phyloP scores from a whole-genome alignment of 371 early-diverging fungal species.

The Ordospora colligata region DNA sequence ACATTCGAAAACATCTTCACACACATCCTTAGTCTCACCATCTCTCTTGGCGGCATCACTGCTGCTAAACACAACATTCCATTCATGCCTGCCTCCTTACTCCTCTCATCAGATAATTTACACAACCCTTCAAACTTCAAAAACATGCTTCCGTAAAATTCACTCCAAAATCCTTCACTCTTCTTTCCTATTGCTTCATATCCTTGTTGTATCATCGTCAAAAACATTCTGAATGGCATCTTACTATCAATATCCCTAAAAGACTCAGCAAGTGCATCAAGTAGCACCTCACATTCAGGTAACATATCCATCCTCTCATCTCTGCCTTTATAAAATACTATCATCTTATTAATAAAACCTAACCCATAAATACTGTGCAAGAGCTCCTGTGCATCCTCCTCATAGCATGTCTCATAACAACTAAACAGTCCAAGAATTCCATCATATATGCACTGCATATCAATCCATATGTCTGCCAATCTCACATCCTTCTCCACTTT shows the following conservation, averaged over 20 bases:
- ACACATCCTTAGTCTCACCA: not conserved
- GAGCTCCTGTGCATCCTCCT: slow-evolving; percentile 2
- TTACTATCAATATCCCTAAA: not conserved
- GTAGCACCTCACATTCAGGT: not conserved
- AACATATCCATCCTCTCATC: not conserved
- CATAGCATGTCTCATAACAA: slow-evolving; percentile 1
- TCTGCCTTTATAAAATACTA: not conserved
- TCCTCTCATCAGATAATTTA: not conserved
- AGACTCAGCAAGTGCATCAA: slow-evolving; percentile 14
- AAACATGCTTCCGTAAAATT: not conserved
- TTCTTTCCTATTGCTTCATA: not conserved
- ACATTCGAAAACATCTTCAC: not conserved
- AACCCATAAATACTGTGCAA: slow-evolving; percentile 14
- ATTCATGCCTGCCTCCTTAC: not conserved
- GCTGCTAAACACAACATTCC: not conserved
- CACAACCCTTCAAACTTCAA: not conserved
- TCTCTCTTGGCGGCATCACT: not conserved
- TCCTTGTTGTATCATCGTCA: not conserved
- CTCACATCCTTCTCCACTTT: not conserved
- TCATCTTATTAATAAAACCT: not conserved
- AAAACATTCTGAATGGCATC: slow-evolving; percentile 7
- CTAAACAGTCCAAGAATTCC: slow-evolving; percentile 3
- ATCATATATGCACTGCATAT: slow-evolving; percentile 18
- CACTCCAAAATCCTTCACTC: not conserved
- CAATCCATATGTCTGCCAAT: no score